Evolutionary conservation across 2,329 filamentous ascomycete genomes (phyloP).

Genomic region (Hymenoscyphus linearis): DNA sequence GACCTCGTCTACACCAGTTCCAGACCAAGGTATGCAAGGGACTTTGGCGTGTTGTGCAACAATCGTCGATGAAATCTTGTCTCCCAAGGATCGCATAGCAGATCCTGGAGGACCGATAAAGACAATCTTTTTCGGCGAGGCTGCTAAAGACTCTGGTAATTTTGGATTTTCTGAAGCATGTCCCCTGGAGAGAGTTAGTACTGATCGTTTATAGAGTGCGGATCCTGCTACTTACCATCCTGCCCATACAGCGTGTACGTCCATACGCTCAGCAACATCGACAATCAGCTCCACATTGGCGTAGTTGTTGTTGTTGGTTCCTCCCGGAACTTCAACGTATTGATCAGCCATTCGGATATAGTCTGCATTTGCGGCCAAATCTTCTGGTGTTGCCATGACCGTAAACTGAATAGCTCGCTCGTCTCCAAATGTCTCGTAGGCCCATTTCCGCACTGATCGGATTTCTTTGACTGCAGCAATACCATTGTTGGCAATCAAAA

Average conservation of each 20-base stretch:
- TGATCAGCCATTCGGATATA: slow-evolving; percentile 99
- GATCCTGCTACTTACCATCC: slow-evolving; percentile 71
- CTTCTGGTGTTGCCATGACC: slow-evolving; percentile 98
- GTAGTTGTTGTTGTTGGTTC: slow-evolving; percentile 99
- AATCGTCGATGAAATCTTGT: slow-evolving; percentile 99
- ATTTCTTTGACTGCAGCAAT: slow-evolving; percentile 99
- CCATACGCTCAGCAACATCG: slow-evolving; percentile 96
- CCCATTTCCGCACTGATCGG: slow-evolving; percentile 98
- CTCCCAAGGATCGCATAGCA: slow-evolving; percentile 96
- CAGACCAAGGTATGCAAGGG: slow-evolving; percentile 99
- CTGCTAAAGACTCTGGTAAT: slow-evolving; percentile 89
- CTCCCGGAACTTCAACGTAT: slow-evolving; percentile 97
- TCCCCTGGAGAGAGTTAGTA: slow-evolving; percentile 53
- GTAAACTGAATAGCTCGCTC: slow-evolving; percentile 98
- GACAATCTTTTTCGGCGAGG: slow-evolving; percentile 96
- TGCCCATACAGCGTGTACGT: slow-evolving; percentile 97
- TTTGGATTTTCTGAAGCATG: slow-evolving; percentile 99
- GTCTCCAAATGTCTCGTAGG: slow-evolving; percentile 98
- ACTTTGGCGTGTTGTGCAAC: slow-evolving; percentile 95
- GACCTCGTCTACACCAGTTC: slow-evolving; percentile 82
- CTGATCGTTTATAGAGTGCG: background rate
- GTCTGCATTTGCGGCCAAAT: slow-evolving; percentile 94
- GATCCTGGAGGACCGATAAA: slow-evolving; percentile 98
- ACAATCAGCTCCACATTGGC: slow-evolving; percentile 99
- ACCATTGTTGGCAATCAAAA: slow-evolving; percentile 98